These are phyloP conservation scores for Eucalyptus erythrocorys DNA, from an alignment of 345 rosid genomes.

Conservation along the genomic window DNA sequence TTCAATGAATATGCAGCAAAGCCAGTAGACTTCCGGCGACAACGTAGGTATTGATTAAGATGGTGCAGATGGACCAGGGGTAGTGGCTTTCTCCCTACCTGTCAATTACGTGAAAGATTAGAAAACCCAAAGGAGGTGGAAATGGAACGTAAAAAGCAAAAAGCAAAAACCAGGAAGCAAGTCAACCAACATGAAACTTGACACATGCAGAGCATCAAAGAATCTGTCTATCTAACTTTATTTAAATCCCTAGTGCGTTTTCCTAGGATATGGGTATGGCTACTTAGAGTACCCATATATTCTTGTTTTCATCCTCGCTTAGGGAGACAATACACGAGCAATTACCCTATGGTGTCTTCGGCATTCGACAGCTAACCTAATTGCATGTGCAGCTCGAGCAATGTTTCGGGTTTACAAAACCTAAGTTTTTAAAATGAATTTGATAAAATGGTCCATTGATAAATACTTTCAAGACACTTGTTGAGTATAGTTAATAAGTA, in stretches of 20 bases:
- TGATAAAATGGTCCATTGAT: fast-evolving
- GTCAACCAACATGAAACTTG: background rate
- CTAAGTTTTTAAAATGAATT: fast-evolving
- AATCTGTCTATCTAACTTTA: background rate
- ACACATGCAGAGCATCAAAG: background rate
- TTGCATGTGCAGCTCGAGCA: background rate
- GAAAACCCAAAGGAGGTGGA: background rate
- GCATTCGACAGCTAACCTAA: background rate
- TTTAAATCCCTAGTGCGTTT: background rate
- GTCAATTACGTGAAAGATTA: background rate
- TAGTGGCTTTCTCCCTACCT: background rate
- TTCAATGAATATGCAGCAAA: background rate
- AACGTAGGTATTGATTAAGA: background rate
- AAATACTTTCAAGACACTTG: fast-evolving
- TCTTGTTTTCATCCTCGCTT: background rate
- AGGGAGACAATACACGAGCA: background rate
- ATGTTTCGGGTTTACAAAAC: background rate
- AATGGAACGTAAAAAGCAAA: background rate
- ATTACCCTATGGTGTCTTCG: background rate
- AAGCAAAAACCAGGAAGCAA: background rate
- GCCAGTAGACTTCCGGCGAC: background rate
- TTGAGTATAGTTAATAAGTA: fast-evolving
- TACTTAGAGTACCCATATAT: background rate
- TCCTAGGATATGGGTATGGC: background rate
- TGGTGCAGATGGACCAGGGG: background rate